These are phyloP conservation scores for Chalciporus piperatus DNA, from an alignment of 768 basidiomycete genomes.

Conservation along the genomic window DNA sequence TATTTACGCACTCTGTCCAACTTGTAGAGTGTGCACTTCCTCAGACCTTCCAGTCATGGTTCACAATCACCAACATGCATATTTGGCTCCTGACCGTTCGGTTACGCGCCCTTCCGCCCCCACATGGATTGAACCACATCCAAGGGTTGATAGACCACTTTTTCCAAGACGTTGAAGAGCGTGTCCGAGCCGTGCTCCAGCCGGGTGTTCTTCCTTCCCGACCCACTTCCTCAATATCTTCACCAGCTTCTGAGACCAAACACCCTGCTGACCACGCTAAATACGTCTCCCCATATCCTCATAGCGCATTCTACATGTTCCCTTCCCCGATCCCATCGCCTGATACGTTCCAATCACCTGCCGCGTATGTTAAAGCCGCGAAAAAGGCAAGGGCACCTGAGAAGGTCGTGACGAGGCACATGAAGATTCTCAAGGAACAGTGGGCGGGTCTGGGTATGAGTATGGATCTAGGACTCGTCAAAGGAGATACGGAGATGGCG, in stretches of 20 bases:
- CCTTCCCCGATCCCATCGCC: slow-evolving; percentile 23
- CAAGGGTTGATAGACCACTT: slow-evolving; percentile 92
- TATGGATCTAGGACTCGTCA: slow-evolving; percentile 74
- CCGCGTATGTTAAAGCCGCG: slow-evolving; percentile 28
- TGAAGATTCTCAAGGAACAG: slow-evolving; percentile 91
- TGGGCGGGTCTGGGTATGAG: slow-evolving; percentile 81
- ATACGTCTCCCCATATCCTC: slow-evolving; percentile 21
- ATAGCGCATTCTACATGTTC: slow-evolving; percentile 26
- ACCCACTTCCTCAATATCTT: slow-evolving; percentile 3
- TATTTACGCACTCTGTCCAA: background rate
- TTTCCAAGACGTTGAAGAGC: slow-evolving; percentile 90
- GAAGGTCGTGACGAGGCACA: slow-evolving; percentile 75
- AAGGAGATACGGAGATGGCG: slow-evolving; percentile 80
- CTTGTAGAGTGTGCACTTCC: slow-evolving; percentile 75
- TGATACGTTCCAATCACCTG: slow-evolving; percentile 26
- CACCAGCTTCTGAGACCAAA: background rate
- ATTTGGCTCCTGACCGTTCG: slow-evolving; percentile 89
- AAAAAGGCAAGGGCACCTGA: slow-evolving; percentile 61
- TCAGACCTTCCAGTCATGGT: slow-evolving; percentile 96
- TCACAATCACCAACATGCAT: slow-evolving; percentile 89
- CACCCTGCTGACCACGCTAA: slow-evolving; percentile 23
- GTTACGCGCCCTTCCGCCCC: slow-evolving; percentile 73
- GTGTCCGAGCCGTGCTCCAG: slow-evolving; percentile 77
- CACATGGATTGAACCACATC: slow-evolving; percentile 64
- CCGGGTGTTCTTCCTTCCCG: slow-evolving; percentile 39